Conservation (phyloP, 2,329 filamentous ascomycete genomes). For the Plenodomus lindquistii region DNA sequence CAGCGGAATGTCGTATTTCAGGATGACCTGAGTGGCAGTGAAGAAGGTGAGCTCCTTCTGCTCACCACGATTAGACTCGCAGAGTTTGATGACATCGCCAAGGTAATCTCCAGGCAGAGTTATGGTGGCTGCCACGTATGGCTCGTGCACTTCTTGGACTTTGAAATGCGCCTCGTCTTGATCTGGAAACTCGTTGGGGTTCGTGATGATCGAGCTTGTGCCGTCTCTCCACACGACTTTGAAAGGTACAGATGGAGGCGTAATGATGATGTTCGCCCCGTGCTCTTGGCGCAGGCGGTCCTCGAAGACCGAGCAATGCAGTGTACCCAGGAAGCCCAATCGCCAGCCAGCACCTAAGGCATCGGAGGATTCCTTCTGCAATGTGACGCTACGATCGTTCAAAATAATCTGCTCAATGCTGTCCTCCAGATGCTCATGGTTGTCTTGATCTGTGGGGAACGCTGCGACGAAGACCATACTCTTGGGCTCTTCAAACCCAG, state of each 20-base stretch:
- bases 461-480: constrained; percentile 99
- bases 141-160: constrained; percentile 68
- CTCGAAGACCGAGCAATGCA: constrained; percentile 99
- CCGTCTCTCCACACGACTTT: constrained; percentile 80
- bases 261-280: constrained; percentile 93
- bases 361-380: constrained; percentile 93
- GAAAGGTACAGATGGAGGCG: constrained; percentile 90
- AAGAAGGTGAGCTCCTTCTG: constrained; percentile 92
- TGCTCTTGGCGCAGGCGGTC: constrained; percentile 93
- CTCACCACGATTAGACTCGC: constrained; percentile 83
- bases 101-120: constrained; percentile 94
- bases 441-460: constrained; percentile 88
- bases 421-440: constrained; percentile 85
- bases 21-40: constrained; percentile 86
- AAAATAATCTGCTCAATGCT: constrained; percentile 92
- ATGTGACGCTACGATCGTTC: constrained; percentile 91
- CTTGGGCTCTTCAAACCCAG: constrained; percentile 95
- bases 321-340: constrained; percentile 89
- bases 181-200: constrained; percentile 87
- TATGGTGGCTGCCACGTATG: constrained; percentile 80
- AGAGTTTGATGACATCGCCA: constrained; percentile 92
- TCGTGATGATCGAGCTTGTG: constrained; percentile 77
- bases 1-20: constrained; percentile 88
- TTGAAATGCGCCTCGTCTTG: constrained; percentile 59
- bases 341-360: constrained; percentile 93